Base-by-base conservation (phyloP, 805 yeast species). In the Brettanomyces nanus region DNA sequence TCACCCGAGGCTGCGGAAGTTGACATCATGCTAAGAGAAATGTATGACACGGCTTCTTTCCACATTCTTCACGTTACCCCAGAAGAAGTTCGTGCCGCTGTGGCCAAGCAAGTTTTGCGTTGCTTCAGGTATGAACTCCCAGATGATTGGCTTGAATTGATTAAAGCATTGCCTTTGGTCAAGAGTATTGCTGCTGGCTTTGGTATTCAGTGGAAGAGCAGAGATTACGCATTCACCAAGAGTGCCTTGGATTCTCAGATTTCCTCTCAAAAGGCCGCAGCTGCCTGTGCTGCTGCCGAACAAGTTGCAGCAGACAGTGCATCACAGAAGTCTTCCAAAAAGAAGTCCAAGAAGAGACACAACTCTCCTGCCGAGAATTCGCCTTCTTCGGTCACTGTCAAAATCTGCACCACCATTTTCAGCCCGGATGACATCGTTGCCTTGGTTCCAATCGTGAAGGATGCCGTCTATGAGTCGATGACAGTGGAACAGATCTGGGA, bases 201-300 rank as follows among this genome's bases (percentile, higher is more conserved):
- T 48, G 97, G 97, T 61, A 75, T 90, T 37, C 98, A 92, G 65
- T 80, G 95, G 84, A 62, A 66, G 43, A 66, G 72, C 9, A 69
- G 62, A 44, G 53, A 62, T 9, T 78, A 74, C 52, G 62, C 56
- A 10, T 74, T 75, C 56, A 66, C 74, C 25, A 54, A 55, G 32
- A 75, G 66, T 32, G 58, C 51, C 15, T 57, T 66, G 31, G 64
- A 59, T 22, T 43, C 47, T 13, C 56, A 53, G 41, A 35, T 52
- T n/a, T 39, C 48, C 19, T 40, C 53, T 11, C 52, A 47, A 33
- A 26, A 43, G 3, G 37, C 40, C 17, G 51, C 54, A 15, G 51
- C 51, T 35, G 69, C 59, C 32, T 33, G 35, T 20, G 21, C 27
- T 18, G 39, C 42, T 4, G 58, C 54, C 36, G 45, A 54, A 28